Base-by-base conservation (phyloP, 1,284 basidiomycete species). In the Rhodotorula sp. region DNA sequence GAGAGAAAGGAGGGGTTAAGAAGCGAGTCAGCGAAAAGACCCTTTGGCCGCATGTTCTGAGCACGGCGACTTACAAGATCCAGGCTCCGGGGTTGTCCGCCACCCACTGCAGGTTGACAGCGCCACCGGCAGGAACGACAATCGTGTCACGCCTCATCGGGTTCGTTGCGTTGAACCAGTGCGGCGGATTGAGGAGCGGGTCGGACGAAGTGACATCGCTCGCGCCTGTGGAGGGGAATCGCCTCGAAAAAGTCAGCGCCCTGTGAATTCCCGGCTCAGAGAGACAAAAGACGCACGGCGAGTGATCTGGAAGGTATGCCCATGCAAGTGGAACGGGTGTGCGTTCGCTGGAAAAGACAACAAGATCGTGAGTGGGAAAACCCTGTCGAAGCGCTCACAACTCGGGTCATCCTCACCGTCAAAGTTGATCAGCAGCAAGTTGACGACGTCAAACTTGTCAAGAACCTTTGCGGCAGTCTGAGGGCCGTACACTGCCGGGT, bases 81-180 rank as follows among this genome's bases (percentile, higher is more conserved):
- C 92, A 93, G 2, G 85, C 86, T 12, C 92, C 92, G 1, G 92
- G 92, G 80, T 93, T 93, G 78, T 93, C 88, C 0, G 90, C 89
- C 64, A 87, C 80, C 70, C 91, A 78, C 19, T 90, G 87, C 59
- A 93, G 47, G 65, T 76, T 90, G 23, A 85, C 88, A 2, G 87
- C 87, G 26, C 84, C 84, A 23, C 84, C 81, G 63, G 84, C 83
- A 5, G 88, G 87, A 58, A 93, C 66, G 63, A 81, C 77, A 66
- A 79, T 73, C 34, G 81, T 76, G 81, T 97, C 92, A 66, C 93
- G 86, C 23, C 93, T 87, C 77, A 93, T 87, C 2, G 94, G 94
- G 83, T 97, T 97, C 2, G 82, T 80, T 78, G 91, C 89, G 12
- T 85, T 87, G 80, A 92, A 89, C 61, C 86, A 83, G 66, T 91